A percentile compares a stretch with the other conserved stretches of the same genome.
phyloP scores from a whole-genome alignment of 164 flowering plant species.

The Macadamia tetraphylla region DNA sequence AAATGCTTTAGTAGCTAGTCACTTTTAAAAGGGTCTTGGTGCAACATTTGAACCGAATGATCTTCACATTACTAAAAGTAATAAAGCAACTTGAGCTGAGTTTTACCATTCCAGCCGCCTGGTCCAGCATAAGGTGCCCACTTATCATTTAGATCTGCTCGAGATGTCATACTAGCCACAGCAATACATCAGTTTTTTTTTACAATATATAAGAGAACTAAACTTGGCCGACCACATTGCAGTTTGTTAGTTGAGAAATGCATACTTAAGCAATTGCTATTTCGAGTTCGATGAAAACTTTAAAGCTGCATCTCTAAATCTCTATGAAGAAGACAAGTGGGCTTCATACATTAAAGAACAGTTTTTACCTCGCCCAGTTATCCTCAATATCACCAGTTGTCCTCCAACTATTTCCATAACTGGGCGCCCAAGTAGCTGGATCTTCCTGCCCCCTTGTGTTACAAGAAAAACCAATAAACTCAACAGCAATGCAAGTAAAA shows the following conservation, averaged over 20 bases:
- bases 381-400: constrained; percentile 70
- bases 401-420: constrained; percentile 73
- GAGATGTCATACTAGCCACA: constrained; percentile 41
- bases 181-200: background rate
- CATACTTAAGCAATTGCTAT: no score
- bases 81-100: background rate
- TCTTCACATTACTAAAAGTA: no score
- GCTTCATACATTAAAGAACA: background rate
- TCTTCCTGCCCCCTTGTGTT: constrained; percentile 58
- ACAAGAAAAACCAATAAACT: background rate
- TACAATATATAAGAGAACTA: background rate
- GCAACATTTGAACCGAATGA: no score
- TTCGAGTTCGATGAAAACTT: no score
- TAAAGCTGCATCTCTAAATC: no score
- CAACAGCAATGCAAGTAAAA: background rate
- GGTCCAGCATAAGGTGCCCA: constrained; percentile 80
- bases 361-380: constrained; percentile 51
- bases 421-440: constrained; percentile 72
- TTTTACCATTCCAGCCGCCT: constrained; percentile 79
- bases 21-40: no score
- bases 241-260: background rate
- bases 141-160: constrained; percentile 56
- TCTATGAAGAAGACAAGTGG: no score
- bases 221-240: background rate
- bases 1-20: background rate